Evolutionary conservation across 768 basidiomycete genomes (phyloP).

Genomic region (Lactifluus rugatus): DNA sequence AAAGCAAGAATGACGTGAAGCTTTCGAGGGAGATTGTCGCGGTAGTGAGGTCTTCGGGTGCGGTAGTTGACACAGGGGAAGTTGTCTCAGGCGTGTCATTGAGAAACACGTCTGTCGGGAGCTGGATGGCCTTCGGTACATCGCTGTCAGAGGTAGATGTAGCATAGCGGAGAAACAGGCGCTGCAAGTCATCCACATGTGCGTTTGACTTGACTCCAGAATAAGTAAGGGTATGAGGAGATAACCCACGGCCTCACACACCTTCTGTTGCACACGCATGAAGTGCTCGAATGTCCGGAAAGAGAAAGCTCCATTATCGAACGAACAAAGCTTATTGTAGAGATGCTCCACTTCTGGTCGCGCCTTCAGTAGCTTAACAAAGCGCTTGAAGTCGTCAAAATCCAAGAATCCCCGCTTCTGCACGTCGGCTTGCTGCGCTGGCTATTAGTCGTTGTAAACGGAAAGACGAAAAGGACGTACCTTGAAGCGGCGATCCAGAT

Average conservation of each 20-base stretch:
- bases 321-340: conserved; percentile 35
- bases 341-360: conserved; percentile 72
- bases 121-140: conserved; percentile 18
- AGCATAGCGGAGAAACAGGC: conserved; percentile 33
- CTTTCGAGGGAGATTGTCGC: conserved; percentile 40
- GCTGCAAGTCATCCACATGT: conserved; percentile 25
- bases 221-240: conserved; percentile 22
- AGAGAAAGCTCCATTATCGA: conserved; percentile 29
- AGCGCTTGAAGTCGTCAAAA: conserved; percentile 69
- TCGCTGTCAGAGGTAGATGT: conserved; percentile 11
- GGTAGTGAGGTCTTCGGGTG: conserved; percentile 7
- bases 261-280: conserved; percentile 45
- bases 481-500: conserved; percentile 49
- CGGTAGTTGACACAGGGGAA: background rate
- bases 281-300: conserved; percentile 39
- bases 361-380: conserved; percentile 76
- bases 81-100: background rate
- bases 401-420: conserved; percentile 51
- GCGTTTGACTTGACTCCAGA: conserved; percentile 24
- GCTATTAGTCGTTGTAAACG: background rate
- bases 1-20: conserved; percentile 74
- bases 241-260: conserved; percentile 29
- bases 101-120: conserved; percentile 24
- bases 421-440: conserved; percentile 52
- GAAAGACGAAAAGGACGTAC: conserved; percentile 26